Evolutionary conservation across 2,329 filamentous ascomycete species (phyloP), one percentile per base, ranked within the genome.

Genomic region (Fusarium chaquense): DNA sequence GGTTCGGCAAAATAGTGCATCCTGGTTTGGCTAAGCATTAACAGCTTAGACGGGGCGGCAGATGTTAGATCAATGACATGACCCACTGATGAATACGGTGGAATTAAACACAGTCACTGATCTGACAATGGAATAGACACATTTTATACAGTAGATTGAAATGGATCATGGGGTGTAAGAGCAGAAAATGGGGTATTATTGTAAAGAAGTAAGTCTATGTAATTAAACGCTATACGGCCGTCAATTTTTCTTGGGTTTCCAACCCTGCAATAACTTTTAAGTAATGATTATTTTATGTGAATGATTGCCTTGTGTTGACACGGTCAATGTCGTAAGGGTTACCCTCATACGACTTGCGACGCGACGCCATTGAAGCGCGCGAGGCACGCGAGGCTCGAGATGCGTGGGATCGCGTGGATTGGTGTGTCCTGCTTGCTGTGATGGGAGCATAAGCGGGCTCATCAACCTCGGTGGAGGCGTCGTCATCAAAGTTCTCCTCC

Each of bases 321-420:
- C 67, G 43, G n/a, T 70, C 67, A 22, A 70, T 70, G 11, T 70
- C 63, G 38, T 70, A 70, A 13, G 67, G 67, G 40, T 70, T 70
- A 4, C 67, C 67, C 4, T 70, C 67, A 15, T 70, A 70, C 4
- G 67, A 70, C 40, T 30, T 65, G 40, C 67, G 67, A n/a, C 62
- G 67, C 8, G 67, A 70, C 0, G 56, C 61, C 15, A 51, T 28
- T n/a, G 62, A 65, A 24, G 47, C 47, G 22, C 41, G 46, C 2
- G 62, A 65, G 5, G 47, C 60, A 18, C 57, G 60, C 12, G 60
- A 62, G n/a, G 61, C 62, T 38, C 43, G 66, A 18, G 67, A 69
- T 3, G 56, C 56, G 3, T 58, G 66, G n/a, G 66, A 70, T 46
- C 64, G 52, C 1, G 47, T 50, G 12, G 67, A 64, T 18, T 67